phyloP scores from a whole-genome alignment of 768 basidiomycete species.

The Leccinum broughii region DNA sequence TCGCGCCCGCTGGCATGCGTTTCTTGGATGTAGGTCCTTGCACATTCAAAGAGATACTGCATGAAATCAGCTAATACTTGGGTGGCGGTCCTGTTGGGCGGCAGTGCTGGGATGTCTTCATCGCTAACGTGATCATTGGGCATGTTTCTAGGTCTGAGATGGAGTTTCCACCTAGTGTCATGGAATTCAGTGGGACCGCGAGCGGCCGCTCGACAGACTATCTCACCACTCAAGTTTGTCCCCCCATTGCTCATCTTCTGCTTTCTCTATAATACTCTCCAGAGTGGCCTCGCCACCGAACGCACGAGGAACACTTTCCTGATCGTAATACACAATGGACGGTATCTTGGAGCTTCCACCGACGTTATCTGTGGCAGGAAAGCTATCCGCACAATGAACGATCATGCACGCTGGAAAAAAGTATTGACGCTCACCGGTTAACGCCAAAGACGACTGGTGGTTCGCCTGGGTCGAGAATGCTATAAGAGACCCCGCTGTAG shows the following conservation, averaged over 20 bases:
- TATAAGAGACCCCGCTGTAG: conserved; percentile 50
- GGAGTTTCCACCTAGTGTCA: conserved; percentile 36
- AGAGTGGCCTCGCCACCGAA: conserved; percentile 47
- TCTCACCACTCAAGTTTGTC: conserved; percentile 33
- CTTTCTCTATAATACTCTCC: conserved; percentile 39
- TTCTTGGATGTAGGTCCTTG: conserved; percentile 45
- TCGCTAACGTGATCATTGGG: conserved; percentile 26
- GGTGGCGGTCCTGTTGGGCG: conserved; percentile 40
- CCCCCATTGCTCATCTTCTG: conserved; percentile 38
- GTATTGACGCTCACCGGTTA: conserved; percentile 20
- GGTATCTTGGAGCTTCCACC: conserved; percentile 53
- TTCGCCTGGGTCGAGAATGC: conserved; percentile 34
- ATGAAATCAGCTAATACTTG: conserved; percentile 53
- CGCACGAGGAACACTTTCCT: conserved; percentile 39
- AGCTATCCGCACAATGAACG: conserved; percentile 34
- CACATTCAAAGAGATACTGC: conserved; percentile 44
- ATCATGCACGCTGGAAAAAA: neutral
- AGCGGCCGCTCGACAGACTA: neutral
- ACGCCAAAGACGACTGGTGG: conserved; percentile 23
- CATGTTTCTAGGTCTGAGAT: conserved; percentile 32
- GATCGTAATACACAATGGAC: conserved; percentile 48
- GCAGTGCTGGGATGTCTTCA: conserved; percentile 43
- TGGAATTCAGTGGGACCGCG: conserved; percentile 8
- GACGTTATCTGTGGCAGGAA: conserved; percentile 46
- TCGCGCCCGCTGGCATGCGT: conserved; percentile 42